Evolutionary conservation across 768 basidiomycete genomes (phyloP), one percentile per base, ranked within the genome.

Genomic region (Lentinus brumalis): DNA sequence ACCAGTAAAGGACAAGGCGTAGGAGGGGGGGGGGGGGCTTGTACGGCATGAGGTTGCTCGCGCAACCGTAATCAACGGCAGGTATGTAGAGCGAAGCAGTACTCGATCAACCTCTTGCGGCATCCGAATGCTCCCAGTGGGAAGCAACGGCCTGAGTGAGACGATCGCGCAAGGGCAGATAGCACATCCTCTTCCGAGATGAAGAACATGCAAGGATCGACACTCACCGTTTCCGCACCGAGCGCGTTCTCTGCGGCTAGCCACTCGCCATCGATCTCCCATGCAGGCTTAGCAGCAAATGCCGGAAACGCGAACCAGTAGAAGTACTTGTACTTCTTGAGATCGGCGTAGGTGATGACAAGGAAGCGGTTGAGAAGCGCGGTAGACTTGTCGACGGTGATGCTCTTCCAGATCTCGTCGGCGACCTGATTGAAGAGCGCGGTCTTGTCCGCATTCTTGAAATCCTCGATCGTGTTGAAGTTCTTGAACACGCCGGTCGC

Each of bases 221-320:
- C 21, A 26, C 76, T 35, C 65, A 85, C 87, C 53, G 76, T 71
- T 15, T 79, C 72, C 29, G 71, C 47, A 0, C 74, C 77, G 57
- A 88, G 76, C 54, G 76, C 77, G 3, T 75, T 77, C 0, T 75
- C 72, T 3, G 84, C 88, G 32, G 65, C 55, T 51, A 70, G 75
- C 86, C 90, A 91, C 0, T 87, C 89, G 11, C 79, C 82, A 38
- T 78, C 77, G 65, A 92, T 87, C 77, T 92, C 88, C 96, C 96
- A 98, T 5, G 89, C 85, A 7, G 97, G 95, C 66, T 92, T 94
- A 21, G 91, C 79, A 0, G 89, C 88, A 65, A 98, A 88, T 0
- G 96, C 94, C 2, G 97, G 96, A 73, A 98, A 97, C 0, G 92
- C 91, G 70, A 98, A 98, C 97, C 96, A 99, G 75, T 98, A 98